Percentiles rank a stretch among this genome's conserved stretches.
These are phyloP conservation scores for Chaetomium tenue DNA, from an alignment of 495 filamentous ascomycete genomes.

Conservation along the genomic window DNA sequence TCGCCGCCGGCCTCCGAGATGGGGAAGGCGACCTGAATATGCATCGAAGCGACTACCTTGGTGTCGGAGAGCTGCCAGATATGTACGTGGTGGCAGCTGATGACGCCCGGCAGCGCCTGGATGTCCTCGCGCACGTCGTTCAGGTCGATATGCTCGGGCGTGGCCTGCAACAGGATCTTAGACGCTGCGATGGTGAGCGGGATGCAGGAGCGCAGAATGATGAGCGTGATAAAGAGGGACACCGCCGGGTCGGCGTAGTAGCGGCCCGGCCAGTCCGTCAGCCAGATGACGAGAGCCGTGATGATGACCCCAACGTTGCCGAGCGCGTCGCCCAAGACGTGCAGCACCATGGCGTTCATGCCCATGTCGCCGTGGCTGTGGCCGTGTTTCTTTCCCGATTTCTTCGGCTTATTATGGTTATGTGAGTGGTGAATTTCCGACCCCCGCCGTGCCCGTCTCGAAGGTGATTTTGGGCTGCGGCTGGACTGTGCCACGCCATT, in stretches of 20 bases:
- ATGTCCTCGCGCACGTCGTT: conserved; percentile 94
- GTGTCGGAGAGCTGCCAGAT: conserved; percentile 97
- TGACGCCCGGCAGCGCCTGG: conserved; percentile 72
- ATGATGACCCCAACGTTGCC: conserved; percentile 95
- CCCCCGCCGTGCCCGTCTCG: conserved; percentile 36
- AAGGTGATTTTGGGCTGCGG: conserved; percentile 28
- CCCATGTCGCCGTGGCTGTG: conserved; percentile 87
- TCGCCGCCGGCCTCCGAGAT: conserved; percentile 68
- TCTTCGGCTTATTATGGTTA: conserved; percentile 77
- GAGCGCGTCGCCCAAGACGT: conserved; percentile 93
- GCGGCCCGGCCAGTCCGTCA: conserved; percentile 59
- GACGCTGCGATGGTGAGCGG: conserved; percentile 90
- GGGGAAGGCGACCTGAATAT: conserved; percentile 78
- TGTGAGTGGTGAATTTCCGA: conserved; percentile 60
- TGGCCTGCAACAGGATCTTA: conserved; percentile 92
- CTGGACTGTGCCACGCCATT: conserved; percentile 21
- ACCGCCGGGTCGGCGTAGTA: conserved; percentile 89
- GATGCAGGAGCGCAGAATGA: conserved; percentile 88
- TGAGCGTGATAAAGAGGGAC: conserved; percentile 92
- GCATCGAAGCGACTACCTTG: conserved; percentile 85
- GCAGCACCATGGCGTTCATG: conserved; percentile 96
- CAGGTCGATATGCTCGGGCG: conserved; percentile 78
- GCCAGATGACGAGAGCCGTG: conserved; percentile 91
- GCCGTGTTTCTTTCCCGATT: conserved; percentile 59
- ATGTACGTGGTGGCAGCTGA: conserved; percentile 91